Base-by-base conservation (phyloP, 2,329 filamentous ascomycete genomes). In the Fusarium penzigii region DNA sequence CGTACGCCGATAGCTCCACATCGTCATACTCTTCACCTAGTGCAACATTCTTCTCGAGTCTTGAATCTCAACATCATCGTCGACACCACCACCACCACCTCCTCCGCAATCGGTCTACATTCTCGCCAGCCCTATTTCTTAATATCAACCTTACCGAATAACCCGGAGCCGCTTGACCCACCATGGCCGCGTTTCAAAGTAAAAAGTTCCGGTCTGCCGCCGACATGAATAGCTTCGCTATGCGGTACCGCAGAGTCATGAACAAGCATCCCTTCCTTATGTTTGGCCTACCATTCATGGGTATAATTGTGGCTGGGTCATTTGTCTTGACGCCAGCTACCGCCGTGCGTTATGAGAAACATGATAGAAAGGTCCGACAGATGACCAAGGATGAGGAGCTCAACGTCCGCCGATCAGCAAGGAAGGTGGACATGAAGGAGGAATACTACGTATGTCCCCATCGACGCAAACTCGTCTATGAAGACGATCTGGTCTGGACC, bases 251-350 rank as follows among this genome's bases (percentile, higher is more conserved):
- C 52, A 77, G 82, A 32, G 72, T 83, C 53, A 84, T 99, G 62
- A 79, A 84, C 52, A 87, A 82, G 66, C 91, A 89, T 65, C 95
- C 94, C 1, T 99, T 99, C 71, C 77, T 92, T 29, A 84, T 96
- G 57, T 99, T 99, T 70, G 95, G 95, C 2, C 80, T 99, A 5
- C 95, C 94, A 1, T 99, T 99, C 72, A 83, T 99, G 61, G 77
- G 84, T 51, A 87, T 96, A 52, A 96, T 99, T 68, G 84, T 99
- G 25, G 90, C 88, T 2, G 93, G 92, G 1, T 96, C 90, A 3
- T 99, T 99, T 72, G 89, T 96, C 64, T 82, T 99, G 44, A 97
- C 94, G 0, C 94, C 93, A 1, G 94, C 93, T 6, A 93, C 95
- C 17, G 94, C 95, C 13, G 79, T 99, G 44, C 84, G 95, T 52